Evolutionary conservation across 768 basidiomycete genomes (phyloP), one percentile per base, ranked within the genome.

Genomic region (Tremella yokohamensis): DNA sequence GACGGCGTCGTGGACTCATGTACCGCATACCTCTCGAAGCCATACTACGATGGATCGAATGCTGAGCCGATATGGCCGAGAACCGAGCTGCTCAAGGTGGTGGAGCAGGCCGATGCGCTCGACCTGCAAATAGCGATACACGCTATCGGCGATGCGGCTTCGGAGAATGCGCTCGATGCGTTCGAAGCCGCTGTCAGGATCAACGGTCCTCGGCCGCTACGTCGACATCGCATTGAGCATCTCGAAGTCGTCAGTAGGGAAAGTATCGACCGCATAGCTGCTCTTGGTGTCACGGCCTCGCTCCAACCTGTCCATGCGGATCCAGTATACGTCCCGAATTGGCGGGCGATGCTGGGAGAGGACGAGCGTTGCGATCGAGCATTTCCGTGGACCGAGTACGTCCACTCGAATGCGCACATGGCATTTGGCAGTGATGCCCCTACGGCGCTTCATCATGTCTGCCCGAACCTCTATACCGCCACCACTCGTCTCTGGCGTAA

Each of bases 1-100:
- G 65, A 66, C 38, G 65, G 65, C 7, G 62, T 66, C 7, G 53
- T 66, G 9, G 65, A 66, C 49, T 24, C 56, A 9, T 66, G 61
- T 48, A 63, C 65, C 0, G 65, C 65, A 2, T 63, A 51, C 49
- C 53, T 62, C 51, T 49, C 38, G 16, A 49, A 63, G 40, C 58
- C 65, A 7, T 66, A 66, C 39, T 37, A 26, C 18, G 48, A 66
- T 25, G 59, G 58, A 1, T 40, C 58, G 2, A 19, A n/a, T 3
- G 40, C 58, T 9, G 55, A 54, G 3, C 65, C 65, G 24, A 66
- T 66, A 34, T 66, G 65, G 65, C 49, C 57, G 6, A 8, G 37
- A 7, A 51, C 50, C 8, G 52, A 60, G 25, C 52, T 66, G 24
- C 9, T 45, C 16, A 54, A 54, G 13, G 61, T 62, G 2, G 55